Conservation (phyloP, 768 basidiomycete genomes). For the Kondoa subrosea region DNA sequence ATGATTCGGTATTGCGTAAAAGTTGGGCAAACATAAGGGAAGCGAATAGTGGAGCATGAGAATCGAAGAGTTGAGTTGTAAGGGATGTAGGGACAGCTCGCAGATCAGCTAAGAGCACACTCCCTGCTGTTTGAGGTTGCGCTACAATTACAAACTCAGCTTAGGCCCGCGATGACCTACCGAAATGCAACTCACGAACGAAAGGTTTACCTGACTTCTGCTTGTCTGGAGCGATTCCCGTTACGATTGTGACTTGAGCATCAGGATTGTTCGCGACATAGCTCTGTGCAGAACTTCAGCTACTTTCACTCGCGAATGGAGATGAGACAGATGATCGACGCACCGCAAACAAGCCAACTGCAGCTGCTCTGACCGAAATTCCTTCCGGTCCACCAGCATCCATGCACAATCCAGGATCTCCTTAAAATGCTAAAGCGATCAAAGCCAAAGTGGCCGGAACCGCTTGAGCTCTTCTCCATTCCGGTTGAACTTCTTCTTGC, state of each 20-base stretch:
- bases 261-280: slow-evolving; percentile 35
- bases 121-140: slow-evolving; percentile 24
- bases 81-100: slow-evolving; percentile 22
- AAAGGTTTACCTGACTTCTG: neutral
- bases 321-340: neutral
- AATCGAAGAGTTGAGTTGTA: slow-evolving; percentile 36
- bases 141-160: slow-evolving; percentile 11
- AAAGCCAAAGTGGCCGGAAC: slow-evolving; percentile 57
- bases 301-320: no score
- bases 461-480: slow-evolving; percentile 22
- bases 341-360: slow-evolving; percentile 70
- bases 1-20: slow-evolving; percentile 41
- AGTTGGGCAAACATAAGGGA: slow-evolving; percentile 64
- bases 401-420: slow-evolving; percentile 40
- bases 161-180: neutral
- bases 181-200: neutral
- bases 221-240: slow-evolving; percentile 26
- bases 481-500: slow-evolving; percentile 7
- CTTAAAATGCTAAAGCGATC: slow-evolving; percentile 64
- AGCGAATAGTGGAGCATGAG: slow-evolving; percentile 46
- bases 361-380: slow-evolving; percentile 57
- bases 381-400: slow-evolving; percentile 54
- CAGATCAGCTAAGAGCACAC: slow-evolving; percentile 34
- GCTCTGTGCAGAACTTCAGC: slow-evolving; percentile 13
- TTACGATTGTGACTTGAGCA: slow-evolving; percentile 32